phyloP scores from a whole-genome alignment of 2,329 filamentous ascomycete genomes.

The Colletotrichum cereale region DNA sequence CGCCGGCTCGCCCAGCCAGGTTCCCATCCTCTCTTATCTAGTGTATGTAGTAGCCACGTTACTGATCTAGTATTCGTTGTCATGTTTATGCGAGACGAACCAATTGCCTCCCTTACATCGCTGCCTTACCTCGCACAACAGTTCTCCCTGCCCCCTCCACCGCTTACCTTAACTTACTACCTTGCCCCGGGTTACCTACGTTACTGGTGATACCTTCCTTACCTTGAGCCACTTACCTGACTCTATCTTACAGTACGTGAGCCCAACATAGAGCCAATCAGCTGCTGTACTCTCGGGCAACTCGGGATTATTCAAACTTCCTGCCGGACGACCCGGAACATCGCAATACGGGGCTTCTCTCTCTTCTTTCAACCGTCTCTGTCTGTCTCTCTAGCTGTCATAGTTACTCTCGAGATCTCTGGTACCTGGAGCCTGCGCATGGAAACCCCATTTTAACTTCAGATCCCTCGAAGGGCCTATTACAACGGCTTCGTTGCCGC shows the following conservation, averaged over 20 bases:
- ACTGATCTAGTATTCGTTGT: not conserved
- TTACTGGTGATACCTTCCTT: not conserved
- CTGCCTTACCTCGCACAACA: not conserved
- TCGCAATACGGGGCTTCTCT: not conserved
- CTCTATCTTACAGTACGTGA: not conserved
- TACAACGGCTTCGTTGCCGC: not conserved
- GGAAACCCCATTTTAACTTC: not conserved
- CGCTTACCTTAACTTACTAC: not conserved
- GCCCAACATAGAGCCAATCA: not conserved
- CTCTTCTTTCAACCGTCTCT: not conserved
- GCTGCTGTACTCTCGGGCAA: not conserved
- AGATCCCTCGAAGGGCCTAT: not conserved
- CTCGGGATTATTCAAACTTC: not conserved
- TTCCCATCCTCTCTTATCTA: not conserved
- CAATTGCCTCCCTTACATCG: constrained; percentile 4
- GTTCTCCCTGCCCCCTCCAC: not conserved
- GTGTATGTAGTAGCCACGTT: not conserved
- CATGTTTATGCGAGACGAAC: not conserved
- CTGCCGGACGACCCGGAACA: constrained; percentile 15
- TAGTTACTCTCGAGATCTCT: not conserved
- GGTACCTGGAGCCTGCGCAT: not conserved
- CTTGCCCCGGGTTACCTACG: not conserved
- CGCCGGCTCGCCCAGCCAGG: constrained; percentile 5
- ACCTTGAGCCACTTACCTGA: not conserved
- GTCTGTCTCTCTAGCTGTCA: not conserved